Evolutionary conservation across 2,329 filamentous ascomycete genomes (phyloP).

Genomic region (Claviceps arundinis): DNA sequence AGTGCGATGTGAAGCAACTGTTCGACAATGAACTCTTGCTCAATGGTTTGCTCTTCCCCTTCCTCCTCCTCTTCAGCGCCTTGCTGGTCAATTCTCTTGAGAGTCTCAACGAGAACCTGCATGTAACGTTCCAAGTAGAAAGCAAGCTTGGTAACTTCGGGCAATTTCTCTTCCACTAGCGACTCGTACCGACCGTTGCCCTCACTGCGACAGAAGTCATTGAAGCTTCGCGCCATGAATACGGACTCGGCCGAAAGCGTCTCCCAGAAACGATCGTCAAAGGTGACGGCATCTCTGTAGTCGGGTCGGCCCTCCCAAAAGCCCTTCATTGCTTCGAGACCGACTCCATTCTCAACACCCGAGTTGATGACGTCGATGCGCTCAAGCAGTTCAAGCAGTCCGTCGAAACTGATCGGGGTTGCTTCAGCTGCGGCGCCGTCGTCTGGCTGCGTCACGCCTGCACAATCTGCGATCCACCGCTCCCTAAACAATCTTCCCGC

Average conservation of each 20-base stretch:
- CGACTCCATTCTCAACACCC: constrained; percentile 78
- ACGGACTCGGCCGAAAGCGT: constrained; percentile 72
- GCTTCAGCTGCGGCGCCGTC: constrained; percentile 43
- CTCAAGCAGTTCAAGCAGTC: constrained; percentile 78
- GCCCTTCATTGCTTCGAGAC: constrained; percentile 83
- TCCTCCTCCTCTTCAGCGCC: constrained; percentile 38
- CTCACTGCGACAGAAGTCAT: constrained; percentile 74
- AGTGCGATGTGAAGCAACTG: constrained; percentile 86
- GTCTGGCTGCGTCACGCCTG: constrained; percentile 48
- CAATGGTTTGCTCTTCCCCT: constrained; percentile 71
- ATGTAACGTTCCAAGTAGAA: constrained; percentile 78
- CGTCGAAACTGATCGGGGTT: constrained; percentile 60
- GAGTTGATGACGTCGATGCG: constrained; percentile 88
- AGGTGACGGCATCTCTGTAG: constrained; percentile 58
- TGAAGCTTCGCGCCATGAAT: constrained; percentile 86
- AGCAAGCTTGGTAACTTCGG: constrained; percentile 82
- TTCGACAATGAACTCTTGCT: constrained; percentile 91
- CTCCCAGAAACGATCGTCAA: constrained; percentile 68
- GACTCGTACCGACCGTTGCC: constrained; percentile 61
- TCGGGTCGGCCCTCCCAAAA: constrained; percentile 92
- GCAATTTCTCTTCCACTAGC: constrained; percentile 82
- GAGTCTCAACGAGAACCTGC: constrained; percentile 49
- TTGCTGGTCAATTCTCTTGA: constrained; percentile 43
- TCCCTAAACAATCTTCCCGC: constrained; percentile 83
- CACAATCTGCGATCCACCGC: constrained; percentile 96